A percentile compares a stretch with the other conserved stretches of the same genome.
phyloP scores from a whole-genome alignment of 2,329 filamentous ascomycete genomes.

The Didymella sp. region DNA sequence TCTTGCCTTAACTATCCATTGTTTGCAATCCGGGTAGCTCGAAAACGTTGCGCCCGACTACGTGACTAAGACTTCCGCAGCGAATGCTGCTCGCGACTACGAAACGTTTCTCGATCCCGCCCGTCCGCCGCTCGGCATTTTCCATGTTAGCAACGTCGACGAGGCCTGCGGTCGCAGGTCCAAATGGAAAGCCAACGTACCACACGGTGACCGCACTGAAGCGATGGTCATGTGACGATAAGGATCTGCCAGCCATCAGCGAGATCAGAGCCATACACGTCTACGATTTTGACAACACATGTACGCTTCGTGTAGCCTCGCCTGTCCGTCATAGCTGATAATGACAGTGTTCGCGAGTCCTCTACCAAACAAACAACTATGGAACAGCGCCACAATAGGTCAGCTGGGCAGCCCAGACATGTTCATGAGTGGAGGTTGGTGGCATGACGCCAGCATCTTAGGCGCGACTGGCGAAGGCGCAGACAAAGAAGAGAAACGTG shows the following conservation, averaged over 20 bases:
- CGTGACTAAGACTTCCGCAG: neutral
- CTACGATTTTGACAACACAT: slow-evolving; percentile 97
- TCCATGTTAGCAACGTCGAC: slow-evolving; percentile 44
- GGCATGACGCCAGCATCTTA: slow-evolving; percentile 90
- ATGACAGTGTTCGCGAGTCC: slow-evolving; percentile 84
- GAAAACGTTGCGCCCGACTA: neutral
- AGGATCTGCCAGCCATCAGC: slow-evolving; percentile 73
- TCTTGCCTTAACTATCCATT: neutral
- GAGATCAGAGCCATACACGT: slow-evolving; percentile 83
- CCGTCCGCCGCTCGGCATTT: slow-evolving; percentile 32
- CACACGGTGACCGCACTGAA: slow-evolving; percentile 76
- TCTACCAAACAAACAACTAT: slow-evolving; percentile 85
- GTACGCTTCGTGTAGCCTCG: slow-evolving; percentile 58
- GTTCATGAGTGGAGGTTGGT: slow-evolving; percentile 90
- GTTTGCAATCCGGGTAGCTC: neutral
- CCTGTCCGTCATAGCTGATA: slow-evolving; percentile 15
- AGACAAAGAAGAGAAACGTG: slow-evolving; percentile 80
- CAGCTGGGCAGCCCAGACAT: slow-evolving; percentile 76
- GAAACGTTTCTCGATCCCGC: slow-evolving; percentile 25
- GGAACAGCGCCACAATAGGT: slow-evolving; percentile 80
- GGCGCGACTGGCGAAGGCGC: slow-evolving; percentile 83
- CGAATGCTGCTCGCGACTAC: slow-evolving; percentile 37
- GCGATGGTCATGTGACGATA: slow-evolving; percentile 82
- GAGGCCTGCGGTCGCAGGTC: slow-evolving; percentile 38
- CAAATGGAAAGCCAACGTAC: slow-evolving; percentile 37